These are phyloP conservation scores for Vickermania ingenoplastis DNA, from an alignment of 208 protist species.

Conservation along the genomic window DNA sequence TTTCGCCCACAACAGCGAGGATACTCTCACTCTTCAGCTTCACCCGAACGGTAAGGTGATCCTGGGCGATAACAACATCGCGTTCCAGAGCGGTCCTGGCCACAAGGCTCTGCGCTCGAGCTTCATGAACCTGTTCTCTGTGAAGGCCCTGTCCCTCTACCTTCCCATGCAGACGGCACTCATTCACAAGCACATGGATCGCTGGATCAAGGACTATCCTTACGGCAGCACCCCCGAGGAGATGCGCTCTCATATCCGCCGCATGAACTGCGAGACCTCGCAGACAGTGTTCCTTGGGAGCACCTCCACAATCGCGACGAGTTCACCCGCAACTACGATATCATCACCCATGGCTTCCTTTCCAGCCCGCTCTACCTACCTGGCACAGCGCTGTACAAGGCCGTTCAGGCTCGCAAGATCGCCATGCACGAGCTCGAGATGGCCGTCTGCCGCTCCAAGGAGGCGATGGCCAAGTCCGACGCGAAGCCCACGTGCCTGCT, in stretches of 20 bases:
- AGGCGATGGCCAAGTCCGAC: constrained; percentile 57
- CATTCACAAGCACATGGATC: constrained; percentile 50
- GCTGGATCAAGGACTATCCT: constrained; percentile 58
- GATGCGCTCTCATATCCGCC: constrained; percentile 77
- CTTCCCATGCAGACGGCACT: constrained; percentile 69
- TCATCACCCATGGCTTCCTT: constrained; percentile 91
- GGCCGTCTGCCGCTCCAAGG: constrained; percentile 69
- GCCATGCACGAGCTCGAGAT: constrained; percentile 73
- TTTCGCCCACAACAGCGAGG: constrained; percentile 68
- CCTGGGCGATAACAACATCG: constrained; percentile 82
- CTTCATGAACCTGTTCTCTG: constrained; percentile 83
- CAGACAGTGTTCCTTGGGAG: constrained; percentile 87
- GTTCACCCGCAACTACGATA: constrained; percentile 90
- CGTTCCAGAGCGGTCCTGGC: constrained; percentile 70
- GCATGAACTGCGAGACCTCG: constrained; percentile 90
- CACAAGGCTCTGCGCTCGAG: constrained; percentile 75
- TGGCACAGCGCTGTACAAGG: constrained; percentile 85
- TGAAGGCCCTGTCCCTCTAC: constrained; percentile 80
- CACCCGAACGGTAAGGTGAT: constrained; percentile 79
- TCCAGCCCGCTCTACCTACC: constrained; percentile 86
- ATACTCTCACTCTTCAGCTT: constrained; percentile 65
- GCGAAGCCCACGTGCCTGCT: constrained; percentile 83
- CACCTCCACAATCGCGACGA: constrained; percentile 77
- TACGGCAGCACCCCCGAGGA: constrained; percentile 46
- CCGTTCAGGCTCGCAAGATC: constrained; percentile 81